phyloP scores from a whole-genome alignment of 345 rosid genomes.

The Hibiscus syriacus region DNA sequence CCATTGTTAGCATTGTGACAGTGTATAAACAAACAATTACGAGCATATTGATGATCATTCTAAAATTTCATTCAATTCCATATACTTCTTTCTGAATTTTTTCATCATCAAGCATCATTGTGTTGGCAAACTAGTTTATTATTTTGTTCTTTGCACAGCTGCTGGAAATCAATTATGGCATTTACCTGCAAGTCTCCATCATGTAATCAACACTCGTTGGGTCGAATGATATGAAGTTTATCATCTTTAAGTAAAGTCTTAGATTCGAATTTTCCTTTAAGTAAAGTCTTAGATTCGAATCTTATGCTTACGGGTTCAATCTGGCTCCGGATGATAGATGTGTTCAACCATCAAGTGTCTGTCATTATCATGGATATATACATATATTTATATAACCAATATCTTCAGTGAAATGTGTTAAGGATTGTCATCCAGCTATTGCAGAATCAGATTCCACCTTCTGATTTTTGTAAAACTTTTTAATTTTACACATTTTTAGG shows the following conservation, averaged over 20 bases:
- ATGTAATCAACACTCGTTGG: too few species aligned
- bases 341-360: neutral
- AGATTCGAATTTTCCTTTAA: too few species aligned
- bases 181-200: neutral
- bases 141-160: neutral
- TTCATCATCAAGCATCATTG: neutral
- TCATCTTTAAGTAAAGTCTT: too few species aligned
- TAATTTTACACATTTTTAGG: too few species aligned
- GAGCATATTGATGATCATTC: slow-evolving; percentile 2
- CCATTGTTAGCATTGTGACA: too few species aligned
- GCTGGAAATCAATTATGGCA: neutral
- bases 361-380: neutral
- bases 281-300: too few species aligned
- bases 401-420: neutral
- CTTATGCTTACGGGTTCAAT: too few species aligned
- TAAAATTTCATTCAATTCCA: slow-evolving; percentile 8
- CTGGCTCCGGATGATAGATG: neutral
- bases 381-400: neutral
- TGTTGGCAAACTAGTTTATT: neutral
- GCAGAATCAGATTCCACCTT: slow-evolving; percentile 10
- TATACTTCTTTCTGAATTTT: slow-evolving; percentile 1
- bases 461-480: too few species aligned
- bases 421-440: neutral
- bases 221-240: too few species aligned
- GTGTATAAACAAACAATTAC: too few species aligned